Evolutionary conservation across 768 basidiomycete genomes (phyloP), one percentile per base, ranked within the genome.

Genomic region (Tephrocybe sp.): DNA sequence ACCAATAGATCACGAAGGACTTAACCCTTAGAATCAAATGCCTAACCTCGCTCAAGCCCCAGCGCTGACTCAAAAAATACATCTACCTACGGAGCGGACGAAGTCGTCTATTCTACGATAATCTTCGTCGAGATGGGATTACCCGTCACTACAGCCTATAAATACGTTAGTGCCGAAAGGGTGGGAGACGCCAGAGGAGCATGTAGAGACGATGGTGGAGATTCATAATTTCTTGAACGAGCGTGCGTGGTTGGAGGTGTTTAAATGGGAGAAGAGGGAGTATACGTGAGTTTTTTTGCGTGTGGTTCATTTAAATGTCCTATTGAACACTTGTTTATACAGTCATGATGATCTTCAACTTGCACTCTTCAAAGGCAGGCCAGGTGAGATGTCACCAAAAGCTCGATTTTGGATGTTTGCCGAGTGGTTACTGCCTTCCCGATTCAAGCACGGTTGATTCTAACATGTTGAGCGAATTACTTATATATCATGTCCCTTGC

Each of bases 201-300:
- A 93, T 68, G 81, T 98, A 39, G 95, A 94, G 66, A 92, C 85
- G 20, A 97, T 99, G 91, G 97, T 99, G 39, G 85, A 93, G 54
- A 98, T 98, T 32, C 97, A 99, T 65, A 99, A 99, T 67, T 98
- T 95, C 59, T 67, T 99, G 67, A 98, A 99, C 62, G 97, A 99
- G 71, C 78, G 85, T 65, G 97, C 97, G 14, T 99, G 97, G 97
- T 72, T 82, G 46, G 93, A 98, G 68, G 96, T 99, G 3, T 66
- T 91, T 53, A 87, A 82, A 65, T 98, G 97, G 96, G 97, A 99
- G 70, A 80, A 79, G 64, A 74, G 83, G 61, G 68, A 70, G 50
- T 68, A 83, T 56, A 70, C 71, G 89, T 90, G 60, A 64, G 84
- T 74, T 7, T 41, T 6, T 20, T 46, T 35, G n/a, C 49, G 40